Evolutionary conservation across 257 asterid species (phyloP), one percentile per base, ranked within the genome.

Genomic region (Solanum rostratum): DNA sequence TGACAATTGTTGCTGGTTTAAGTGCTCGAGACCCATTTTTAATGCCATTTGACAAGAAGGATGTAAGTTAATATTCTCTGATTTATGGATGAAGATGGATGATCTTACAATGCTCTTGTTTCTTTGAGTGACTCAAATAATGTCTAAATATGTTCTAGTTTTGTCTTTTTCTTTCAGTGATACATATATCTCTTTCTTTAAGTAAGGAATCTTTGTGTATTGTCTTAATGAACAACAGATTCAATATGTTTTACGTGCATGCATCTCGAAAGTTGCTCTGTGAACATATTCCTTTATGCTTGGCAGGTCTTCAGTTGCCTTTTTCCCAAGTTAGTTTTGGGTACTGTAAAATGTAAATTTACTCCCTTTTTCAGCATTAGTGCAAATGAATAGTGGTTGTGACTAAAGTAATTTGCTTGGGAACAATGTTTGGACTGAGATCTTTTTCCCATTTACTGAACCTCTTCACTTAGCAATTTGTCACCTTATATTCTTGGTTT

Each of bases 31-130:
- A 96, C 90, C 99, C 99, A 86, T 96, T 96, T 87, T 70, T 94
- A 90, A 93, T 92, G 96, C 99, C 99, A 85, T 93, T 90, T 80
- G 99, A 96, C 90, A 96, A 92, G 91, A 96, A 92, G 85, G 98
- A 96, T 86, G 99, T 94, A 91, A 94, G 99, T 88, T 71, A 71
- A 69, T 27, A 81, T 54, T 59, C 81, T 69, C 53, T 49, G 54
- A 53, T 83, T 65, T 62, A 86, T 78, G 18, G 63, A 50, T 78
- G 82, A 78, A 52, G 62, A 50, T 71, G 80, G 20, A 15, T 71
- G n/a, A 43, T 71, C 82, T 78, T 50, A 50, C 11, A 37, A 66
- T 84, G 81, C 66, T 78, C 30, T 74, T 84, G 16, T 83, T 73
- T 39, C 73, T 62, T 65, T 1, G 24, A 78, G 69, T 46, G 20